Evolutionary conservation across 345 rosid species (phyloP).

Genomic region (Mercurialis annua): DNA sequence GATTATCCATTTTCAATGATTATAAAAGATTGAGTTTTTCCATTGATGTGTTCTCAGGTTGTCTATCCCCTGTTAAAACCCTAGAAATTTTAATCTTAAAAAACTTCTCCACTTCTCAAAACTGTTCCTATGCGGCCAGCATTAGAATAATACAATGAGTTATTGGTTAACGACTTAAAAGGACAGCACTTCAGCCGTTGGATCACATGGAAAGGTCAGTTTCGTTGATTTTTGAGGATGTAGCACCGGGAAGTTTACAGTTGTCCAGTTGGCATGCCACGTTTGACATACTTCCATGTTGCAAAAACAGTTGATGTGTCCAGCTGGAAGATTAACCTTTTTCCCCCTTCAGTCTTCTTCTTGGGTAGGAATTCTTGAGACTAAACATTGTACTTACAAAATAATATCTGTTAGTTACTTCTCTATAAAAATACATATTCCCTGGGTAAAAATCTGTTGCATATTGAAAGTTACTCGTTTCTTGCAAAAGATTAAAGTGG

Average conservation of each 20-base stretch:
- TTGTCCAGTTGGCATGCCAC: too few relatives aligned
- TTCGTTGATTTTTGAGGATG: too few relatives aligned
- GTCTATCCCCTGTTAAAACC: conserved; percentile 31
- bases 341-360: too few relatives aligned
- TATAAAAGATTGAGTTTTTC: conserved; percentile 1
- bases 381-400: too few relatives aligned
- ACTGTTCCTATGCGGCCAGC: background rate
- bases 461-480: background rate
- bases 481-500: conserved; percentile 1
- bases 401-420: too few relatives aligned
- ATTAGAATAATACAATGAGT: background rate
- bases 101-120: too few relatives aligned
- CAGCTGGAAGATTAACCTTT: background rate
- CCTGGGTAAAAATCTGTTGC: background rate
- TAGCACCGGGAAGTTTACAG: too few relatives aligned
- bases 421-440: background rate
- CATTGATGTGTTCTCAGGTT: conserved; percentile 10
- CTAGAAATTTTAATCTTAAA: conserved; percentile 2
- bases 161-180: background rate
- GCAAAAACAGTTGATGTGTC: background rate
- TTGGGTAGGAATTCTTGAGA: too few relatives aligned
- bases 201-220: background rate
- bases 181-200: background rate
- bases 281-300: too few relatives aligned
- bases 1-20: conserved; percentile 14